Percentiles rank a stretch among this genome's conserved stretches.
Conservation (phyloP, 2,329 filamentous ascomycete species). For the Zymoseptoria tritici region DNA sequence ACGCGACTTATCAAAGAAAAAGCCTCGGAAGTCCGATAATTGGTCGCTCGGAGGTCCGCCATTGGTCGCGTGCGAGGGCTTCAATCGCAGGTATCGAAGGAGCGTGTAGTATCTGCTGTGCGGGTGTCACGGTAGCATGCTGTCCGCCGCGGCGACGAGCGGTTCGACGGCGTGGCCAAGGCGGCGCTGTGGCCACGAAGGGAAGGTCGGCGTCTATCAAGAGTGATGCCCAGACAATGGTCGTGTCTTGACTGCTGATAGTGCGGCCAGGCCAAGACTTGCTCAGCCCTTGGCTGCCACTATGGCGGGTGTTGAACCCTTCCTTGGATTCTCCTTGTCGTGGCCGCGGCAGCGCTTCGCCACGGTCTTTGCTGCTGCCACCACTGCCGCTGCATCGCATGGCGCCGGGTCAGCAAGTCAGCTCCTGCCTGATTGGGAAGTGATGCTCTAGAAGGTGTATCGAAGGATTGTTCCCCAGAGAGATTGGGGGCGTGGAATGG, state of each 20-base stretch:
- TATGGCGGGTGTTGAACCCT: not conserved
- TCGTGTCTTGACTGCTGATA: not conserved
- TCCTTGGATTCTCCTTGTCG: not conserved
- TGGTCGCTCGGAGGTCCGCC: conserved; percentile 1
- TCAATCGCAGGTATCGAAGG: not conserved
- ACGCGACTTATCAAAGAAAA: not conserved
- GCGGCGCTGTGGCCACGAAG: conserved; percentile 12
- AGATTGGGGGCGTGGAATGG: not conserved
- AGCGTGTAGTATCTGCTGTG: not conserved
- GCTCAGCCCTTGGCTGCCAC: not conserved
- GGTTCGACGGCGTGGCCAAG: conserved; percentile 9
- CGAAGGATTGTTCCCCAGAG: not conserved
- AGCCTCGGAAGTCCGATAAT: not conserved
- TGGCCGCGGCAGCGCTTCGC: not conserved
- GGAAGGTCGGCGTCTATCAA: conserved; percentile 10
- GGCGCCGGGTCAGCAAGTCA: not conserved
- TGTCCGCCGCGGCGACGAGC: not conserved
- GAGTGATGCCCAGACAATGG: not conserved
- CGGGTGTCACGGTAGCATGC: conserved; percentile 14
- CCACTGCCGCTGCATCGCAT: not conserved
- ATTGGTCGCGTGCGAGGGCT: conserved; percentile 1
- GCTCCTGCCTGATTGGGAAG: not conserved
- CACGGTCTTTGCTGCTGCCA: not conserved
- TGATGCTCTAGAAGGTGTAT: not conserved
- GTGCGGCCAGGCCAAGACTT: not conserved